phyloP scores from a whole-genome alignment of 257 asterid genomes.

The Capsicum rhomboideum region DNA sequence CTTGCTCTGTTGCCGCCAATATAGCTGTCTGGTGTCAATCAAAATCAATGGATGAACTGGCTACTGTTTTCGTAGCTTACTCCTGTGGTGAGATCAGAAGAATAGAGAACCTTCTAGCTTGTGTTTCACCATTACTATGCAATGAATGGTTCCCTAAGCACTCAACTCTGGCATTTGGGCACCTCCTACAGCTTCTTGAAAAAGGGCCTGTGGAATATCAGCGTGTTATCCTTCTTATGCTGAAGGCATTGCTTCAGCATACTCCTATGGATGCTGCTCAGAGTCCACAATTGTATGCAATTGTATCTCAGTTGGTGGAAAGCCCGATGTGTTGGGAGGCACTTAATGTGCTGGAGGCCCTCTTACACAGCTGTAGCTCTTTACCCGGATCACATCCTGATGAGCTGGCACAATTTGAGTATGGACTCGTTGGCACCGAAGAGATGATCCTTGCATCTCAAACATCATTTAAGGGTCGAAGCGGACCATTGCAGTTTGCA shows the following conservation, averaged over 20 bases:
- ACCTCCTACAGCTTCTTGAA: constrained; percentile 76
- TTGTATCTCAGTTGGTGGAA: constrained; percentile 93
- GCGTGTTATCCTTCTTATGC: constrained; percentile 83
- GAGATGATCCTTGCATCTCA: constrained; percentile 78
- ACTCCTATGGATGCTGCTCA: constrained; percentile 94
- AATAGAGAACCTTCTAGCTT: constrained; percentile 80
- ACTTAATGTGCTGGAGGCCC: constrained; percentile 95
- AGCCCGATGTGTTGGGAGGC: constrained; percentile 99
- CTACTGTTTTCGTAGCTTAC: constrained; percentile 77
- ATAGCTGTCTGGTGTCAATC: constrained; percentile 85
- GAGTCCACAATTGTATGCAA: constrained; percentile 96
- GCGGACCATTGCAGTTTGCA: constrained; percentile 87
- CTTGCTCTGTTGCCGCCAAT: constrained; percentile 72
- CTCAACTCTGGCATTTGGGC: constrained; percentile 90
- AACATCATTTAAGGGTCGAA: constrained; percentile 82
- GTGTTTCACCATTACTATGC: constrained; percentile 85
- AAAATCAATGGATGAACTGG: constrained; percentile 76
- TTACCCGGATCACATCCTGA: constrained; percentile 73
- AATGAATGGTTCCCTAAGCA: constrained; percentile 95
- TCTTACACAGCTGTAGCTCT: constrained; percentile 88
- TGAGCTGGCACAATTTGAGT: constrained; percentile 53
- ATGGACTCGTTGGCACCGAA: constrained; percentile 55
- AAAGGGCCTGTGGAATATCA: constrained; percentile 90
- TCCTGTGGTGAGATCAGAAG: constrained; percentile 81
- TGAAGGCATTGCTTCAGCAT: constrained; percentile 95